phyloP scores from a whole-genome alignment of 345 rosid species.

The Streptanthus diversifolius region DNA sequence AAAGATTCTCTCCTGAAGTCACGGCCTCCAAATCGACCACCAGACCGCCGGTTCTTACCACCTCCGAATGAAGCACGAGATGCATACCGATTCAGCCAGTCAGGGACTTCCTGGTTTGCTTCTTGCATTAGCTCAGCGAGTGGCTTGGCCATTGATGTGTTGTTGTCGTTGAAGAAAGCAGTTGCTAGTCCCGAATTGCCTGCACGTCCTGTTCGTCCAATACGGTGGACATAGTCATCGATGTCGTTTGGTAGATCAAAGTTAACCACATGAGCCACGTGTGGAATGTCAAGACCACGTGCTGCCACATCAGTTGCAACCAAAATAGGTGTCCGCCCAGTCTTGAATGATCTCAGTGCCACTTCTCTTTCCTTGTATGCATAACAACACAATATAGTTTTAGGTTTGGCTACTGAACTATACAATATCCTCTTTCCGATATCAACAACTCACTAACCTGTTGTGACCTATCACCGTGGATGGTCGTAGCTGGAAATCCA shows the following conservation, averaged over 20 bases:
- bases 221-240: conserved; percentile 96
- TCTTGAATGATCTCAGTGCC: conserved; percentile 87
- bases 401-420: not conserved
- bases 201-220: conserved; percentile 96
- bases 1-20: conserved; percentile 76
- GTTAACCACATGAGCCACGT: conserved; percentile 92
- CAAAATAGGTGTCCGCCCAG: conserved; percentile 82
- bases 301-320: conserved; percentile 93
- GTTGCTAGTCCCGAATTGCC: conserved; percentile 93
- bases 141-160: conserved; percentile 68
- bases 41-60: conserved; percentile 62
- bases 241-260: conserved; percentile 98
- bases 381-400: not conserved
- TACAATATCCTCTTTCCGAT: not conserved
- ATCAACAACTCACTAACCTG: conserved; percentile 46
- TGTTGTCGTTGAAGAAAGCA: conserved; percentile 89
- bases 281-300: conserved; percentile 92
- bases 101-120: conserved; percentile 94
- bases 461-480: conserved; percentile 96
- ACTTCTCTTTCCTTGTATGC: conserved; percentile 84
- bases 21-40: conserved; percentile 88
- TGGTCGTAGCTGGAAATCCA: conserved; percentile 91
- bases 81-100: conserved; percentile 79
- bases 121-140: conserved; percentile 90
- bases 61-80: conserved; percentile 59